phyloP scores from a whole-genome alignment of 2,329 filamentous ascomycete species.

The Alternaria sp. region DNA sequence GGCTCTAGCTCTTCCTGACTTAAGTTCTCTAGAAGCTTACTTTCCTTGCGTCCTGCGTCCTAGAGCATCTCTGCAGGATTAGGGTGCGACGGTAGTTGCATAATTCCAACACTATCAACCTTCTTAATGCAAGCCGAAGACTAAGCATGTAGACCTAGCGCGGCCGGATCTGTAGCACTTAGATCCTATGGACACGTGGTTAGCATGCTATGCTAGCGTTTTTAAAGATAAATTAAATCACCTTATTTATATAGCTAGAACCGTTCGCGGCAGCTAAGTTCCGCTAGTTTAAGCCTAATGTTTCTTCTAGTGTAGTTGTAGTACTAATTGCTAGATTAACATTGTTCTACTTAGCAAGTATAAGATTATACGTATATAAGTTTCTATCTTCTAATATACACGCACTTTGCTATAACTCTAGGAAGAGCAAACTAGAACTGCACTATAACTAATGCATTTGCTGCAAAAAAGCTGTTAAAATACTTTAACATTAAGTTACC shows the following conservation, averaged over 20 bases:
- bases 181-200: slow-evolving; percentile 10
- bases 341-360: slow-evolving; percentile 9
- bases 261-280: slow-evolving; percentile 10
- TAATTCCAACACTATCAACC: slow-evolving; percentile 7
- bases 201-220: slow-evolving; percentile 14
- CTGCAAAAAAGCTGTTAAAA: slow-evolving; percentile 12
- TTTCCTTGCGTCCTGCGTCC: slow-evolving; percentile 10
- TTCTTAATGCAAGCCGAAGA: slow-evolving; percentile 10
- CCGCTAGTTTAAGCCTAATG: slow-evolving; percentile 10
- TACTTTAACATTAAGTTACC: slow-evolving; percentile 6
- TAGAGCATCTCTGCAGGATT: slow-evolving; percentile 4
- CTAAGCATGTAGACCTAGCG: slow-evolving; percentile 9
- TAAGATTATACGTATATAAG: slow-evolving; percentile 8
- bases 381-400: slow-evolving; percentile 7
- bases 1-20: slow-evolving; percentile 10
- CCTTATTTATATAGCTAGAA: slow-evolving; percentile 14
- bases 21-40: slow-evolving; percentile 3
- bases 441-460: slow-evolving; percentile 7
- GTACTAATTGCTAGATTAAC: slow-evolving; percentile 7
- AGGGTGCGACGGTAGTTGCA: slow-evolving; percentile 8
- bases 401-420: slow-evolving; percentile 11
- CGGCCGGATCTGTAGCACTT: slow-evolving; percentile 7
- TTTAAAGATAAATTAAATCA: slow-evolving; percentile 10
- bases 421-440: slow-evolving; percentile 12
- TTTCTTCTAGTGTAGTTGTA: slow-evolving; percentile 12